A percentile compares a stretch with the other conserved stretches of the same genome.
Evolutionary conservation across 1,284 basidiomycete species (phyloP).

Genomic region (Irpex sp.): DNA sequence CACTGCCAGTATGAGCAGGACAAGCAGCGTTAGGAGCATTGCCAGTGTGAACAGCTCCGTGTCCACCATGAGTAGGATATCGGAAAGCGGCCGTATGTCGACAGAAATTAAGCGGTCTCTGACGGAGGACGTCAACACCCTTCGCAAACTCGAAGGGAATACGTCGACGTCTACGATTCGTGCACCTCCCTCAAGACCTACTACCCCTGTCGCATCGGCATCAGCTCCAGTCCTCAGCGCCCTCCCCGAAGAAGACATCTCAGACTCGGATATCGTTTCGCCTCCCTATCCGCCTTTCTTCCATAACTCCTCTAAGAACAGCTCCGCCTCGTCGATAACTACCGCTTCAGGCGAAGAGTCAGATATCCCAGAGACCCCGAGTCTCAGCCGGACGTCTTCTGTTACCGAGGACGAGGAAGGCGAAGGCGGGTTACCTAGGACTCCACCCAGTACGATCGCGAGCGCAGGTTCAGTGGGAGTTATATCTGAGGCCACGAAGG

Average conservation of each 20-base stretch:
- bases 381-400: conserved; percentile 8
- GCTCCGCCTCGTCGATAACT: conserved; percentile 3
- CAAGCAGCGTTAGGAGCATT: neutral
- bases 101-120: neutral
- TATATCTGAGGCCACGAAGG: neutral
- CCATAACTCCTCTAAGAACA: neutral
- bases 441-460: neutral
- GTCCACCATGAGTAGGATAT: neutral
- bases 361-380: neutral
- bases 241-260: neutral
- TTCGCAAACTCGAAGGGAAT: neutral
- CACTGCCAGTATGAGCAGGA: conserved; percentile 1
- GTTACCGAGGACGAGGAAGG: neutral
- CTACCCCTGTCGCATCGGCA: neutral
- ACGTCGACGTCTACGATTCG: neutral
- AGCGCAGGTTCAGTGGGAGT: neutral
- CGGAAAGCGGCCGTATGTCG: neutral
- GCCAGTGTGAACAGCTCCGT: neutral
- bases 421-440: neutral
- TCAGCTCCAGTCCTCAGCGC: neutral
- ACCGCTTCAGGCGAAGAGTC: neutral
- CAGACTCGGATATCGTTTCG: neutral
- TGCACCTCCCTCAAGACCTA: neutral
- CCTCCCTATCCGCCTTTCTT: conserved; percentile 9
- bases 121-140: neutral